phyloP scores from a whole-genome alignment of 345 rosid genomes.

The Cardiospermum halicacabum region DNA sequence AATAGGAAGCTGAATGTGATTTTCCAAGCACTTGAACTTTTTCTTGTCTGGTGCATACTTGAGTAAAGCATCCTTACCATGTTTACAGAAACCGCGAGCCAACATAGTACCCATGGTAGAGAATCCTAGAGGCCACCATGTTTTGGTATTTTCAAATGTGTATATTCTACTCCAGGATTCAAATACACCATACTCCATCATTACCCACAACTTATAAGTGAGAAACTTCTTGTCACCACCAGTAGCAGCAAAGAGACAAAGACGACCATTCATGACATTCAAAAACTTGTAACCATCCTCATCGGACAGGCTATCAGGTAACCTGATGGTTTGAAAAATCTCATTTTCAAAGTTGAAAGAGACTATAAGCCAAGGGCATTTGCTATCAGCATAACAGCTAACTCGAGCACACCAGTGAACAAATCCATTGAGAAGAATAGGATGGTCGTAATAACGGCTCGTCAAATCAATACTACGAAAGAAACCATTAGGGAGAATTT shows the following conservation, averaged over 20 bases:
- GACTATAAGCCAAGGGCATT: conserved; percentile 17
- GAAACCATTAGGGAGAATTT: conserved; percentile 7
- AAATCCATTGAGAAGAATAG: conserved; percentile 1
- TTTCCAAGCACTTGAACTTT: conserved; percentile 11
- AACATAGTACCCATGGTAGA: conserved; percentile 7
- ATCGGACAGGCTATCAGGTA: conserved; percentile 5
- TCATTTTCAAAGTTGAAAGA: conserved; percentile 11
- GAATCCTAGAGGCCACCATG: conserved; percentile 16
- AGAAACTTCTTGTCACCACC: neutral
- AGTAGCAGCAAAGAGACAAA: conserved; percentile 14
- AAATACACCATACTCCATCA: conserved; percentile 13
- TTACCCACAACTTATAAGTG: conserved; percentile 13
- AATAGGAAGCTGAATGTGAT: conserved; percentile 11
- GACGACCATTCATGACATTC: conserved; percentile 11
- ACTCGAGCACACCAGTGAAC: conserved; percentile 14
- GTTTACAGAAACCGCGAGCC: conserved; percentile 4
- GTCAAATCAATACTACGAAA: conserved; percentile 8
- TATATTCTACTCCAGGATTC: conserved; percentile 12
- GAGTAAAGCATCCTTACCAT: conserved; percentile 8
- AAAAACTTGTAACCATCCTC: conserved; percentile 11
- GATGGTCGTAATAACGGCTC: neutral
- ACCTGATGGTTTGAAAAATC: conserved; percentile 3
- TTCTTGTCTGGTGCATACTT: neutral
- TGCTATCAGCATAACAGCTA: conserved; percentile 11
- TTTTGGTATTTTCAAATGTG: conserved; percentile 4